Conservation (phyloP, 441 rosid species). For the Arabidopsis hybrid region DNA sequence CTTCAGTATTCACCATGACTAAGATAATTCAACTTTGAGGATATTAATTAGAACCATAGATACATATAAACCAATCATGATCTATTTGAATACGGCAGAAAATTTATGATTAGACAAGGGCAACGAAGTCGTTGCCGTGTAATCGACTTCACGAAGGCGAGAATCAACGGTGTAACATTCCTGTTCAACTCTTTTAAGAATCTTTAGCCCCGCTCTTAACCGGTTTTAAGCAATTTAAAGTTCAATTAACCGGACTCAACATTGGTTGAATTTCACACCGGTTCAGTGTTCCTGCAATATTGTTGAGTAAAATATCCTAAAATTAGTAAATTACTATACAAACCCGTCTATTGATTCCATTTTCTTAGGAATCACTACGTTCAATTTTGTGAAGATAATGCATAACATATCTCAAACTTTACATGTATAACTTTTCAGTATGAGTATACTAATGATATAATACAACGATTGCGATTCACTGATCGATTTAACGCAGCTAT, state of each 20-base stretch:
- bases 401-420: slow-evolving; percentile 33
- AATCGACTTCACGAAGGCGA: background rate
- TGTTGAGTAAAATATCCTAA: too few relatives aligned
- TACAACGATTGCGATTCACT: slow-evolving; percentile 31
- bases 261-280: background rate
- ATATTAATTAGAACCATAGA: background rate
- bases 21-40: slow-evolving; percentile 6
- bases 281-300: background rate
- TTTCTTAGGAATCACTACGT: background rate
- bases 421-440: slow-evolving; percentile 44
- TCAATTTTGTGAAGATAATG: background rate
- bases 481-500: slow-evolving; percentile 18
- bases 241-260: background rate
- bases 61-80: slow-evolving; percentile 18
- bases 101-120: slow-evolving; percentile 14
- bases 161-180: slow-evolving; percentile 30
- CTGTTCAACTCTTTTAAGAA: slow-evolving; percentile 17
- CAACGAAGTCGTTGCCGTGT: slow-evolving; percentile 38
- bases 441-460: slow-evolving; percentile 20
- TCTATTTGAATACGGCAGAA: slow-evolving; percentile 7
- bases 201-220: slow-evolving; percentile 4
- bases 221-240: slow-evolving; percentile 9
- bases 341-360: background rate
- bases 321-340: too few relatives aligned
- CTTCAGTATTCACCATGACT: background rate